These are phyloP conservation scores for Spinellus fusiger DNA, from an alignment of 192 early-diverging fungal genomes.

Conservation along the genomic window DNA sequence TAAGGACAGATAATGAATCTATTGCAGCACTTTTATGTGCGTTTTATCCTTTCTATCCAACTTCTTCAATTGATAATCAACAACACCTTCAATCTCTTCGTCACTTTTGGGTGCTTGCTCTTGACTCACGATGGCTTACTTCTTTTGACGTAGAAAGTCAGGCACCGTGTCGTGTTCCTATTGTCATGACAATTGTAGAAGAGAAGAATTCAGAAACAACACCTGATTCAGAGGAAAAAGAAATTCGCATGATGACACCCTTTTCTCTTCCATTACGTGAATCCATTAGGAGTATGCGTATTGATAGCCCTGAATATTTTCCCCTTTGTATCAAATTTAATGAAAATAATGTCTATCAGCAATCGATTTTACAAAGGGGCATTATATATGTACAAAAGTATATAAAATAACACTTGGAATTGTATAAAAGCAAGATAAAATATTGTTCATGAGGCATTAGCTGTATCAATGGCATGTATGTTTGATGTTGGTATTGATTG, in stretches of 20 bases:
- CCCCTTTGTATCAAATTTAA: slow-evolving; percentile 28
- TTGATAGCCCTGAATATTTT: slow-evolving; percentile 55
- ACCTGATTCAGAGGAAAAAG: not conserved
- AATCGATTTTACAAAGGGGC: not conserved
- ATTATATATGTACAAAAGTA: slow-evolving; percentile 1
- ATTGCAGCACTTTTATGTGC: slow-evolving; percentile 64
- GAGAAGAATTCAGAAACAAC: slow-evolving; percentile 7
- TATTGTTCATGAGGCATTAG: no score
- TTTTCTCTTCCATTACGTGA: slow-evolving; percentile 51
- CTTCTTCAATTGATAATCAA: slow-evolving; percentile 48
- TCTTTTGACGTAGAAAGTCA: slow-evolving; percentile 57
- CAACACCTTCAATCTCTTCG: slow-evolving; percentile 70
- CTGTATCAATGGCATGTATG: no score
- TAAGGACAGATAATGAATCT: slow-evolving; percentile 56
- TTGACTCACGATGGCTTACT: slow-evolving; percentile 62
- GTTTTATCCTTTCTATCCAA: slow-evolving; percentile 63
- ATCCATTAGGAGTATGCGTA: slow-evolving; percentile 44
- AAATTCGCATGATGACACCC: slow-evolving; percentile 47
- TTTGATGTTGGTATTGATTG: no score
- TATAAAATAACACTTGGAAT: no score
- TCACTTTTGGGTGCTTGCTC: slow-evolving; percentile 76
- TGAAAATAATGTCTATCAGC: not conserved
- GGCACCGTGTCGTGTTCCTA: slow-evolving; percentile 46
- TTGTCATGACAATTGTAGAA: slow-evolving; percentile 39
- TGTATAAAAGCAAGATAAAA: no score